Conservation (phyloP, 1,284 basidiomycete genomes). For the Rhodotorula mucilaginosa region DNA sequence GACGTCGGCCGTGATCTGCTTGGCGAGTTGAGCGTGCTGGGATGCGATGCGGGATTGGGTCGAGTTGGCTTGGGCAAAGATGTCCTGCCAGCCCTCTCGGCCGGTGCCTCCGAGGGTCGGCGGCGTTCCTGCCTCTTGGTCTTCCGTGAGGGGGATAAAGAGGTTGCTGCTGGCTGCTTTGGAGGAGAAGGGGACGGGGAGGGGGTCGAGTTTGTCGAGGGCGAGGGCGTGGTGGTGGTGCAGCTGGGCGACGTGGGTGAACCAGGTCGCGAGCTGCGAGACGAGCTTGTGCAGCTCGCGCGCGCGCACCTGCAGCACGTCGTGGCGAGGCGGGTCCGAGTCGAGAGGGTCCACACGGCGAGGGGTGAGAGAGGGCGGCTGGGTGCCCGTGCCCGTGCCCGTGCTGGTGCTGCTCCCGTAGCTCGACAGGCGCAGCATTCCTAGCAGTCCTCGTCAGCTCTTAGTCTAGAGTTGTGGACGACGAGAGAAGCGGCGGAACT, state of each 20-base stretch:
- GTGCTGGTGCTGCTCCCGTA: neutral
- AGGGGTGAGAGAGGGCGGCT: too few relatives aligned
- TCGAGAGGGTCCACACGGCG: neutral
- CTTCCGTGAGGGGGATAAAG: constrained; percentile 25
- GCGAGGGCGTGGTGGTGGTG: constrained; percentile 26
- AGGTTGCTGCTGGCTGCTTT: constrained; percentile 17
- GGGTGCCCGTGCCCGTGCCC: too few relatives aligned
- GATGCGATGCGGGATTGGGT: constrained; percentile 20
- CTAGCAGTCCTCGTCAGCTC: neutral
- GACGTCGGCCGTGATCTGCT: constrained; percentile 27
- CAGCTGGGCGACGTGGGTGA: constrained; percentile 13
- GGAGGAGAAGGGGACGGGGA: constrained; percentile 26
- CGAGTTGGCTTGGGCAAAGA: constrained; percentile 23
- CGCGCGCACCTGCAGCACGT: neutral
- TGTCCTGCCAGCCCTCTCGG: constrained; percentile 28
- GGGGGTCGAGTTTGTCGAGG: constrained; percentile 22
- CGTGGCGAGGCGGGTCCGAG: neutral
- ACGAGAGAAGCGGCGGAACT: too few relatives aligned
- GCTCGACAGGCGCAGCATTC: neutral
- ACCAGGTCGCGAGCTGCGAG: neutral
- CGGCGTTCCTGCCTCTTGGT: neutral
- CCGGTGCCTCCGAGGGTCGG: constrained; percentile 15
- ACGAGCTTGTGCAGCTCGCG: neutral
- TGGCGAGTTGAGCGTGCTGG: constrained; percentile 23
- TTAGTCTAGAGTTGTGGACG: too few relatives aligned